phyloP scores from a whole-genome alignment of 2,329 filamentous ascomycete species.

The Cercospora nicotianae region DNA sequence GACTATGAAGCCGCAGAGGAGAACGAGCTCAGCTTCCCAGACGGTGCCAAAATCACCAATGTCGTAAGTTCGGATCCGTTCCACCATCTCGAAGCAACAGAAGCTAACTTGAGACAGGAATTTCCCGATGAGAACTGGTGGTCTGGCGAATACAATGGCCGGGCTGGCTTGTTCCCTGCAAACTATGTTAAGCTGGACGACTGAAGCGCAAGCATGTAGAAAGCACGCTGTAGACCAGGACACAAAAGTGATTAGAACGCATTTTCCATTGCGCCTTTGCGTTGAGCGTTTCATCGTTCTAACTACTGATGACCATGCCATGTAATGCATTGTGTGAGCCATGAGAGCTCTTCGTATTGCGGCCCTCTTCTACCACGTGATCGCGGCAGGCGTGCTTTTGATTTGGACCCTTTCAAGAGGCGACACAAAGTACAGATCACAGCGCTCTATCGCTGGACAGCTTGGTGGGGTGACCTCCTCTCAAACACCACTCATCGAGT shows the following conservation, averaged over 20 bases:
- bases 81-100: background rate
- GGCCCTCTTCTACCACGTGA: background rate
- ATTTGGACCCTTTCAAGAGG: background rate
- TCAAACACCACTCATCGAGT: background rate
- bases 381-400: background rate
- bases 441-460: background rate
- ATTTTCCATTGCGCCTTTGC: background rate
- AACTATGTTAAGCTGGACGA: slow-evolving; percentile 53
- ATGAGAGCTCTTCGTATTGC: background rate
- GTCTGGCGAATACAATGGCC: slow-evolving; percentile 81
- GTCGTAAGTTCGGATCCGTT: slow-evolving; percentile 59
- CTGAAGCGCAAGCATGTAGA: slow-evolving; percentile 28
- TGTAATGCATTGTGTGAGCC: background rate
- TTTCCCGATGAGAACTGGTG: slow-evolving; percentile 99
- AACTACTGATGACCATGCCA: background rate
- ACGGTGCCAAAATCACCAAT: slow-evolving; percentile 77
- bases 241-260: slow-evolving; percentile 1
- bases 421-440: background rate
- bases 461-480: background rate
- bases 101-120: slow-evolving; percentile 57
- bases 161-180: slow-evolving; percentile 73
- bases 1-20: slow-evolving; percentile 98
- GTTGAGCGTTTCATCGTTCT: background rate
- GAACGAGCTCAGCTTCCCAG: slow-evolving; percentile 82
- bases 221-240: background rate